phyloP scores from a whole-genome alignment of 2,329 filamentous ascomycete genomes.

The Biscogniauxia mediterranea region DNA sequence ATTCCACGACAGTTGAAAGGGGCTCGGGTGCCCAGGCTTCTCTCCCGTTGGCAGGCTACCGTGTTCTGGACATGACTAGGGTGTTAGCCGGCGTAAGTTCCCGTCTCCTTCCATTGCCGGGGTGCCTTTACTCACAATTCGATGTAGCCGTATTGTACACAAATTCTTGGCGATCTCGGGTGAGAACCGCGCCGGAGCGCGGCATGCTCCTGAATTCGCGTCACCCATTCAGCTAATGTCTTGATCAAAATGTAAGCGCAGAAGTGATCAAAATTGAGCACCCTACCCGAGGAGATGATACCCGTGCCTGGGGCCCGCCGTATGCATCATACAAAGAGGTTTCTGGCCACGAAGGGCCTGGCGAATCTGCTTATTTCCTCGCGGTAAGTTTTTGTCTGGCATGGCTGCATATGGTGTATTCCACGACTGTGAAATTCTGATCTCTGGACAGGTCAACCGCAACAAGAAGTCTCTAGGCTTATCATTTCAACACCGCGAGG shows the following conservation, averaged over 20 bases:
- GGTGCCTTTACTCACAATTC: conserved; percentile 18
- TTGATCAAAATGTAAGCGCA: conserved; percentile 56
- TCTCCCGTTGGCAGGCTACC: conserved; percentile 77
- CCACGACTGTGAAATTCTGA: not conserved
- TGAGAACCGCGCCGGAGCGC: conserved; percentile 45
- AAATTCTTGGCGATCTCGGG: conserved; percentile 95
- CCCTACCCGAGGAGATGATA: conserved; percentile 87
- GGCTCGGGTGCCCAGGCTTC: conserved; percentile 22
- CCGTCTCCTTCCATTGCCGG: conserved; percentile 4
- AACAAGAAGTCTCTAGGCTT: conserved; percentile 95
- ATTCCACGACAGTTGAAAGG: conserved; percentile 29
- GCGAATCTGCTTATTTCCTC: conserved; percentile 93
- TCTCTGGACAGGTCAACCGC: conserved; percentile 70
- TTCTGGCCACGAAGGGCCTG: conserved; percentile 63
- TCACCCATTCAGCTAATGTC: conserved; percentile 27
- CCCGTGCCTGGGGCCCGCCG: conserved; percentile 92
- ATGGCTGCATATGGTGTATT: not conserved
- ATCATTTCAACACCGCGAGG: conserved; percentile 82
- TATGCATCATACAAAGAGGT: conserved; percentile 75
- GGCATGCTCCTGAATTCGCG: conserved; percentile 5
- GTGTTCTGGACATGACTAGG: conserved; percentile 94
- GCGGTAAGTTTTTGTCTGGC: conserved; percentile 55
- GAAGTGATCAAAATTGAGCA: conserved; percentile 98
- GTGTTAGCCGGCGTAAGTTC: conserved; percentile 84
- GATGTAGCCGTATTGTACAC: conserved; percentile 86